Conservation (phyloP, 371 early-diverging fungal genomes). For the Apophysomyces variabilis region DNA sequence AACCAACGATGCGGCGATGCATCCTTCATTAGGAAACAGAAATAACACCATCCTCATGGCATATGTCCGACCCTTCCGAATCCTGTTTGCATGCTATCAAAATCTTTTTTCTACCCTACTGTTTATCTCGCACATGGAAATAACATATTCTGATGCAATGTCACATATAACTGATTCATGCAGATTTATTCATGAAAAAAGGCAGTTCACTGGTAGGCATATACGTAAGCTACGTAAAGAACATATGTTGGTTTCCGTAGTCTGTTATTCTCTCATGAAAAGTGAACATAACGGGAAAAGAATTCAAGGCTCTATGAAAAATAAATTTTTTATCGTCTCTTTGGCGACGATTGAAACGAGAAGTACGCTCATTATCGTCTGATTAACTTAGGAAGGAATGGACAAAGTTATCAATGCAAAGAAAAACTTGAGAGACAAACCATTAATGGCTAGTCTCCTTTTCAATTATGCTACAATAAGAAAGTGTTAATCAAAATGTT, state of each 20-base stretch:
- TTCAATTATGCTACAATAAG: neutral
- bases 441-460: neutral
- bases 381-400: slow-evolving; percentile 2
- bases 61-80: too few relatives aligned
- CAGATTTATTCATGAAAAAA: neutral
- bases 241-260: too few relatives aligned
- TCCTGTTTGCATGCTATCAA: too few relatives aligned
- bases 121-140: neutral
- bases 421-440: neutral
- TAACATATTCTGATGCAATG: slow-evolving; percentile 1
- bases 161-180: neutral
- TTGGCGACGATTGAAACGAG: neutral
- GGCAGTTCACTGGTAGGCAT: too few relatives aligned
- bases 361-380: neutral
- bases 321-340: neutral
- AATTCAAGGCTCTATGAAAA: neutral
- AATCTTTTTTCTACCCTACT: too few relatives aligned
- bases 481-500: neutral
- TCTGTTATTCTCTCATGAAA: too few relatives aligned
- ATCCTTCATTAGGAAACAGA: neutral
- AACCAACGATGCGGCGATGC: neutral
- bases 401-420: neutral
- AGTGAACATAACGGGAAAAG: neutral
- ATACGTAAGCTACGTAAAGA: too few relatives aligned
- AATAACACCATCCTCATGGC: neutral